Percentiles rank a stretch among this genome's conserved stretches.
Evolutionary conservation across 2,329 filamentous ascomycete species (phyloP).

Genomic region (Macrophomina phaseolina): DNA sequence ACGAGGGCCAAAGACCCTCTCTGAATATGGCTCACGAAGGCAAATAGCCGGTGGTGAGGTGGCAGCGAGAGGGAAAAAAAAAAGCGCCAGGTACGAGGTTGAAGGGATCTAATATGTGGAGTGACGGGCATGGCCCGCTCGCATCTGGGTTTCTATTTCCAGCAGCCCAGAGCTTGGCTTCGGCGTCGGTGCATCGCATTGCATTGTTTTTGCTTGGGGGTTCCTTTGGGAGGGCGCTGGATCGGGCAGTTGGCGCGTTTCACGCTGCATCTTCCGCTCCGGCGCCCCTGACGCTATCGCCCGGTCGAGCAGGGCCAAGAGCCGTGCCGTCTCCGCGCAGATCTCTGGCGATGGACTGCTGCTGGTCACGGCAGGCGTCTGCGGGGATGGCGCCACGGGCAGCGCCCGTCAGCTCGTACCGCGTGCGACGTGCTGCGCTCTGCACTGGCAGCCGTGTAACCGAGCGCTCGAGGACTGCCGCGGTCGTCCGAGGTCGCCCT

Average conservation of each 20-base stretch:
- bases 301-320: background rate
- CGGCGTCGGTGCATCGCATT: constrained; percentile 14
- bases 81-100: no score
- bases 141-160: constrained; percentile 5
- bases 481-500: background rate
- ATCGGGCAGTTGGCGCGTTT: constrained; percentile 13
- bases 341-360: background rate
- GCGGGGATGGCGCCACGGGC: constrained; percentile 3
- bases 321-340: constrained; percentile 1
- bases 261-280: constrained; percentile 8
- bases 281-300: constrained; percentile 12
- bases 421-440: background rate
- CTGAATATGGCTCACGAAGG: background rate
- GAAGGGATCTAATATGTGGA: background rate
- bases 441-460: constrained; percentile 1
- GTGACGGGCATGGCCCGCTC: background rate
- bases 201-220: constrained; percentile 5
- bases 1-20: constrained; percentile 39
- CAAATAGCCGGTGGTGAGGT: background rate
- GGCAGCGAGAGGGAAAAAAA: background rate
- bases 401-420: constrained; percentile 4
- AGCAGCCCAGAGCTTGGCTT: constrained; percentile 13
- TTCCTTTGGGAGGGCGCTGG: background rate
- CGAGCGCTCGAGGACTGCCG: background rate
- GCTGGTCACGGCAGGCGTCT: background rate